Percentiles rank a stretch among this genome's conserved stretches.
These are phyloP conservation scores for Parafenestella ontariensis DNA, from an alignment of 2,329 filamentous ascomycete species.

Conservation along the genomic window DNA sequence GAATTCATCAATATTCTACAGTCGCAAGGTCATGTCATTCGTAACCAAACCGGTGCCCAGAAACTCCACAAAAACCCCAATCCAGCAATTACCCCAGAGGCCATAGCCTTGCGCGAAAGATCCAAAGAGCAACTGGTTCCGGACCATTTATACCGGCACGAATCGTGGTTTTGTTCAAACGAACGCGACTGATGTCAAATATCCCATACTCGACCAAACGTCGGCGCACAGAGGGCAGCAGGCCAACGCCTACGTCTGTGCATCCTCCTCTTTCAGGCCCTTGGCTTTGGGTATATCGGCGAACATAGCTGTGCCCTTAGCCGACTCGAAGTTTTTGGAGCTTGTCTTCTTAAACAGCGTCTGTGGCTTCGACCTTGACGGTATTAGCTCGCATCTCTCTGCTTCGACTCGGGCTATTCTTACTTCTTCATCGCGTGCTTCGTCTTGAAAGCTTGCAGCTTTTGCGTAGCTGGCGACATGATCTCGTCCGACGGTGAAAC, in stretches of 20 bases:
- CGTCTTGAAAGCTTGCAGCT: constrained; percentile 80
- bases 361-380: constrained; percentile 47
- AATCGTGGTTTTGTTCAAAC: background rate
- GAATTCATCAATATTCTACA: background rate
- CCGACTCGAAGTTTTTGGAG: constrained; percentile 48
- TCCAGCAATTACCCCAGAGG: constrained; percentile 3
- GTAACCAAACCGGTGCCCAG: constrained; percentile 1
- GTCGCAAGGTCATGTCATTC: constrained; percentile 20
- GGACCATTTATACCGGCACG: background rate
- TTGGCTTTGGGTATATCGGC: constrained; percentile 45
- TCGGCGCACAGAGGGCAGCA: constrained; percentile 6
- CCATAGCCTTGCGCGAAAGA: background rate
- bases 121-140: background rate
- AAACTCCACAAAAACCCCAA: background rate
- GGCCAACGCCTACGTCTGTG: constrained; percentile 2
- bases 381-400: constrained; percentile 15
- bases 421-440: constrained; percentile 79
- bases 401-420: constrained; percentile 7
- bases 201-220: constrained; percentile 1
- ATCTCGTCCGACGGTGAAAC: constrained; percentile 87
- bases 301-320: constrained; percentile 45
- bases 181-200: background rate
- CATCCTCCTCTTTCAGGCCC: constrained; percentile 7
- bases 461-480: constrained; percentile 85
- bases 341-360: constrained; percentile 52